These are phyloP conservation scores for Candida easanensis DNA, from an alignment of 805 yeast species.

Conservation along the genomic window DNA sequence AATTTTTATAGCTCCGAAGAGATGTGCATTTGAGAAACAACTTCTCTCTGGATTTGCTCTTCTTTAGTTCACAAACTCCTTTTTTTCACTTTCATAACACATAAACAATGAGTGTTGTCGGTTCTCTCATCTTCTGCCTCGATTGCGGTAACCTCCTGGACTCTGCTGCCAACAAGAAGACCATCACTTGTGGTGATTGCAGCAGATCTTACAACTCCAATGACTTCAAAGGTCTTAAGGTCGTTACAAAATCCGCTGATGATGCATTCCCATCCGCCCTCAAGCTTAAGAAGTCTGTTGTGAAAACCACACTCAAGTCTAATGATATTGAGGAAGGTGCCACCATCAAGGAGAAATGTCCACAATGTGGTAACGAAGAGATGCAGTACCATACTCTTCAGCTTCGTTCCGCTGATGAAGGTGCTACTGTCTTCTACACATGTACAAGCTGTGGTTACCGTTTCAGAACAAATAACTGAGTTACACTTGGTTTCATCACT, in stretches of 20 bases:
- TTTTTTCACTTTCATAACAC: no score
- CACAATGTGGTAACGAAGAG: slow-evolving; percentile 97
- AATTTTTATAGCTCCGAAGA: background rate
- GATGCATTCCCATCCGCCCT: slow-evolving; percentile 92
- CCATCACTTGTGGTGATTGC: slow-evolving; percentile 58
- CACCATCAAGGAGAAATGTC: slow-evolving; percentile 94
- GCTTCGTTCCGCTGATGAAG: slow-evolving; percentile 97
- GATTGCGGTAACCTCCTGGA: slow-evolving; percentile 88
- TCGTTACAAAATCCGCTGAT: slow-evolving; percentile 81
- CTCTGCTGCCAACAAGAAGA: slow-evolving; percentile 48
- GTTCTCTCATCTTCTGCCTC: slow-evolving; percentile 89
- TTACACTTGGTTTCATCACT: background rate
- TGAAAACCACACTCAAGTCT: slow-evolving; percentile 75
- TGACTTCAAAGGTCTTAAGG: slow-evolving; percentile 74
- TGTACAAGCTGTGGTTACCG: slow-evolving; percentile 91
- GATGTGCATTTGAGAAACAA: background rate
- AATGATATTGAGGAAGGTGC: slow-evolving; percentile 93
- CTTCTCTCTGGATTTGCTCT: background rate
- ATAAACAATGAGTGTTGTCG: slow-evolving; percentile 83
- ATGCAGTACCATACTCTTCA: slow-evolving; percentile 98
- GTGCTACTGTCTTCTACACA: slow-evolving; percentile 98
- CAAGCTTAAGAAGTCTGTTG: slow-evolving; percentile 80
- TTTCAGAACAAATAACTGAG: slow-evolving; percentile 86
- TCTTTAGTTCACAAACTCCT: background rate
- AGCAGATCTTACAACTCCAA: slow-evolving; percentile 38